Evolutionary conservation across 139 green algal species (phyloP).

Genomic region (Axilococcus clingmanii): DNA sequence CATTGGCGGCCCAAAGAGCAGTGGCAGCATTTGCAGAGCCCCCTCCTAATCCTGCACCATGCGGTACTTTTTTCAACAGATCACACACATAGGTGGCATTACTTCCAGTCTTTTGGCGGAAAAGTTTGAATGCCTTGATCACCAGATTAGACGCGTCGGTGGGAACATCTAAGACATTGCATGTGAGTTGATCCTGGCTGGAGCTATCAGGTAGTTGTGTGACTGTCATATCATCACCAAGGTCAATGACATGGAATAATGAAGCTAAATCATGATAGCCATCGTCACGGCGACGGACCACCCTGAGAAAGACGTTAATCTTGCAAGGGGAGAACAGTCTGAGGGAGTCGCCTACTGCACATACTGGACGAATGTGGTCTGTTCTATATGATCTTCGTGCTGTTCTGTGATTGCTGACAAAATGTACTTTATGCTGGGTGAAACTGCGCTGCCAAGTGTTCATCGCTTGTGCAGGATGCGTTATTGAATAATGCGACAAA

Average conservation of each 20-base stretch:
- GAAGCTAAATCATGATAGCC: conserved; percentile 96
- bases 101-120: conserved; percentile 64
- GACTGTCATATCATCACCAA: conserved; percentile 88
- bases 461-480: no score
- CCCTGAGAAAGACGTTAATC: conserved; percentile 95
- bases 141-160: conserved; percentile 91
- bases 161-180: conserved; percentile 74
- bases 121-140: conserved; percentile 84
- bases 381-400: no score
- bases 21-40: conserved; percentile 95
- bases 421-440: no score
- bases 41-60: conserved; percentile 89
- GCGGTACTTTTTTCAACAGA: conserved; percentile 87
- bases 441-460: no score
- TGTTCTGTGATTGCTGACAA: no score
- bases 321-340: conserved; percentile 76
- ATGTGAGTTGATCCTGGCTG: conserved; percentile 60
- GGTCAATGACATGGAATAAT: conserved; percentile 94
- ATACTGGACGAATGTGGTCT: no score
- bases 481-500: no score
- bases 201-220: conserved; percentile 25
- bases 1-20: conserved; percentile 91
- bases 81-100: conserved; percentile 54
- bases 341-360: no score
- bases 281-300: conserved; percentile 76